A percentile compares a stretch with the other conserved stretches of the same genome.
These are phyloP conservation scores for Erysimum cheiranthoides DNA, from an alignment of 345 rosid species.

Conservation along the genomic window DNA sequence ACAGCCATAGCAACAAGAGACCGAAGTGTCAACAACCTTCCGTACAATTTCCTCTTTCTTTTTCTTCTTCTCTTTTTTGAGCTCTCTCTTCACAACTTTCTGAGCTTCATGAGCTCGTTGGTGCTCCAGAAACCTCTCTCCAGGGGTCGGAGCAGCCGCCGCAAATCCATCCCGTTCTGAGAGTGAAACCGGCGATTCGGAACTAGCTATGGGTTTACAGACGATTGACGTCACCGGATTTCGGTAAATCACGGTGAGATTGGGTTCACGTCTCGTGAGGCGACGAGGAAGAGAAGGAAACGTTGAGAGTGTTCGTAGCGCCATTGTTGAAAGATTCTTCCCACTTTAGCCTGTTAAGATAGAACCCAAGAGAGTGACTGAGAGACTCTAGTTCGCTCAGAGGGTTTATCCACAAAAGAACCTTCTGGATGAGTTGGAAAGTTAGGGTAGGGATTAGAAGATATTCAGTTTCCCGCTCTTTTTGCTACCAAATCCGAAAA, in stretches of 20 bases:
- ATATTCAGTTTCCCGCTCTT: constrained; percentile 25
- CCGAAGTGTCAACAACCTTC: constrained; percentile 52
- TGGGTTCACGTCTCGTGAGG: constrained; percentile 43
- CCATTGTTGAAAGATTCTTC: constrained; percentile 49
- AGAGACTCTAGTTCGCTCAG: background rate
- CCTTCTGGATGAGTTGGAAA: background rate
- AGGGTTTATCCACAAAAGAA: background rate
- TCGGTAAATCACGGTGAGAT: constrained; percentile 40
- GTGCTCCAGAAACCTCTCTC: constrained; percentile 71
- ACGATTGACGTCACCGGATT: constrained; percentile 35
- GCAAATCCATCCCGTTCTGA: constrained; percentile 61
- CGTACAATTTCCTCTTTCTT: constrained; percentile 48
- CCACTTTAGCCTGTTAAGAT: background rate
- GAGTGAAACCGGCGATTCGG: constrained; percentile 45
- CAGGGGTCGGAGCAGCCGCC: constrained; percentile 78
- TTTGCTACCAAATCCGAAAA: constrained; percentile 9
- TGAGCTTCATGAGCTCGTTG: constrained; percentile 65
- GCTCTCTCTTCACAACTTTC: constrained; percentile 55
- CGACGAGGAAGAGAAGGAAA: constrained; percentile 57
- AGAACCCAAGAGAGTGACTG: background rate
- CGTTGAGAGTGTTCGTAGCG: constrained; percentile 61
- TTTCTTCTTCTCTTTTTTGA: constrained; percentile 54
- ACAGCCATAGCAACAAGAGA: constrained; percentile 81
- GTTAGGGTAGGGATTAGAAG: background rate
- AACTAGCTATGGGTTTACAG: constrained; percentile 50